Evolutionary conservation across 352 stramenopile genomes (phyloP).

Genomic region (Pythium sp.): DNA sequence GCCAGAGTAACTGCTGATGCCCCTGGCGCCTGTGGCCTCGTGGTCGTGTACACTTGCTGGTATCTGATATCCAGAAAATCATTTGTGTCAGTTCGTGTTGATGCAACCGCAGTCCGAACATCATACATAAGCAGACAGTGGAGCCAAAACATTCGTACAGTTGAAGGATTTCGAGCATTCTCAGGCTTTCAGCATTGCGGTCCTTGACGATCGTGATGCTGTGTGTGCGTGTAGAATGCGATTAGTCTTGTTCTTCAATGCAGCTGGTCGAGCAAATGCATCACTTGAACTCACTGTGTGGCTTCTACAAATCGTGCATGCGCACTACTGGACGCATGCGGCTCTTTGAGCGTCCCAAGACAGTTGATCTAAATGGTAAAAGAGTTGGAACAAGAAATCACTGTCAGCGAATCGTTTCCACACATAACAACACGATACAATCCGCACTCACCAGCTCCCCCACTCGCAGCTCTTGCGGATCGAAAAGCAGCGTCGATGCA

Average conservation of each 20-base stretch:
- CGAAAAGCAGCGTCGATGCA: conserved; percentile 1
- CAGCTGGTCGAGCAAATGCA: no score
- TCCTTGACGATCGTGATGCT: conserved; percentile 47
- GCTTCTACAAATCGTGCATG: conserved; percentile 32
- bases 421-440: not conserved
- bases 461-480: conserved; percentile 17
- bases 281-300: conserved; percentile 24
- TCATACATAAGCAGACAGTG: not conserved
- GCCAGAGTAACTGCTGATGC: not conserved
- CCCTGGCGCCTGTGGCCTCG: not conserved
- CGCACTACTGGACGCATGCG: conserved; percentile 14
- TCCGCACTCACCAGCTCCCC: conserved; percentile 29
- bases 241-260: not conserved
- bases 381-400: not conserved
- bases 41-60: not conserved
- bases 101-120: not conserved
- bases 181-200: conserved; percentile 56
- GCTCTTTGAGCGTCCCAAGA: conserved; percentile 29
- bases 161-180: conserved; percentile 56
- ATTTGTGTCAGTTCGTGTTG: no score
- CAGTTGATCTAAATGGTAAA: conserved; percentile 35
- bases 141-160: conserved; percentile 32
- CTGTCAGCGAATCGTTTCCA: not conserved
- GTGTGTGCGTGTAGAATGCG: not conserved
- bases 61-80: not conserved